A percentile compares a stretch with the other conserved stretches of the same genome.
Evolutionary conservation across 352 stramenopile species (phyloP).

Genomic region (Phytophthora multivora): DNA sequence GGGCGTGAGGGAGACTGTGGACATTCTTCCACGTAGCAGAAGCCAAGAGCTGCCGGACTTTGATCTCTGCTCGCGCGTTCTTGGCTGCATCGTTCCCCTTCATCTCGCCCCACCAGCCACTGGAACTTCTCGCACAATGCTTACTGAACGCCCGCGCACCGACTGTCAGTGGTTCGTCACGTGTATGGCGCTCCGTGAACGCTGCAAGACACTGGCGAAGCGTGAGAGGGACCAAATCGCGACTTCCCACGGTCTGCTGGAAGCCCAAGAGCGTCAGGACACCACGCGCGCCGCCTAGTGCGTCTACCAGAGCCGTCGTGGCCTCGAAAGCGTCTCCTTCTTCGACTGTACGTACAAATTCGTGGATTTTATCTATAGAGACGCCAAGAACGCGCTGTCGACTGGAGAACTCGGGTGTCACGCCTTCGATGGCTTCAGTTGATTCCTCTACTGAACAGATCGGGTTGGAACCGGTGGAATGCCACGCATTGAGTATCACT

Average conservation of each 20-base stretch:
- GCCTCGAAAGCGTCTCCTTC: slow-evolving; percentile 1
- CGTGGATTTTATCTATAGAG: slow-evolving; percentile 15
- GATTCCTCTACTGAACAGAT: slow-evolving; percentile 21
- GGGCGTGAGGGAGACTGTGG: slow-evolving; percentile 69
- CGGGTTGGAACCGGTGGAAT: slow-evolving; percentile 35
- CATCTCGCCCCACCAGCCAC: slow-evolving; percentile 66
- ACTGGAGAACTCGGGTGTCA: slow-evolving; percentile 39
- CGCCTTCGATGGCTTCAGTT: slow-evolving; percentile 38
- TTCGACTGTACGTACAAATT: slow-evolving; percentile 22
- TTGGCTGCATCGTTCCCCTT: slow-evolving; percentile 73
- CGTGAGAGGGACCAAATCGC: slow-evolving; percentile 55
- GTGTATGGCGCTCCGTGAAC: slow-evolving; percentile 51
- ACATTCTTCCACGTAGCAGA: slow-evolving; percentile 80
- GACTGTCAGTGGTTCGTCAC: slow-evolving; percentile 60
- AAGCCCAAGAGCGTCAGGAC: slow-evolving; percentile 72
- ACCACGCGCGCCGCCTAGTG: slow-evolving; percentile 58
- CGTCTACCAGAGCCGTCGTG: slow-evolving; percentile 35
- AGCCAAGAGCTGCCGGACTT: slow-evolving; percentile 60
- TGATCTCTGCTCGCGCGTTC: slow-evolving; percentile 58
- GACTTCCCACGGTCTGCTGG: slow-evolving; percentile 63
- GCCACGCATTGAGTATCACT: slow-evolving; percentile 46
- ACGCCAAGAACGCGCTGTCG: slow-evolving; percentile 38
- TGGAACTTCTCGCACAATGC: slow-evolving; percentile 69
- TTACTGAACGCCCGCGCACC: slow-evolving; percentile 80
- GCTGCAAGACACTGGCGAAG: slow-evolving; percentile 55